Evolutionary conservation across 78 protist species (phyloP).

Genomic region (Planoprotostelium fungivorum): DNA sequence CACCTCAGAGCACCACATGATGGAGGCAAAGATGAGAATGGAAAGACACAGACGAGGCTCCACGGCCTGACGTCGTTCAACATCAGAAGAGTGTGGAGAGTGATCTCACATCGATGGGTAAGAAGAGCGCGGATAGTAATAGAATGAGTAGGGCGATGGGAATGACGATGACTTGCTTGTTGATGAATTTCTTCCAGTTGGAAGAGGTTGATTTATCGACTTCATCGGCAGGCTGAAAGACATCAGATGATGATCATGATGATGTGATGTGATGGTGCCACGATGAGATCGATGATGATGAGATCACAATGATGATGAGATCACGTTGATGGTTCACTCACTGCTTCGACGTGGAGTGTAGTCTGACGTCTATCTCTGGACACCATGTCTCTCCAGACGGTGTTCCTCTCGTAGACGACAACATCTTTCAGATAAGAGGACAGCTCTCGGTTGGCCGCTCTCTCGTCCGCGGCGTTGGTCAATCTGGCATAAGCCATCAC

Average conservation of each 20-base stretch:
- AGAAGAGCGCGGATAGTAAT: background rate
- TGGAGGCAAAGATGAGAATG: background rate
- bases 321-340: too few species aligned
- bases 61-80: background rate
- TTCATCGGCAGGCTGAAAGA: too few species aligned
- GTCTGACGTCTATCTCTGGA: background rate
- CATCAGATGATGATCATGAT: too few species aligned
- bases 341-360: too few species aligned
- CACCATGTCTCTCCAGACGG: background rate
- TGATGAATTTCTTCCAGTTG: background rate
- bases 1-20: background rate
- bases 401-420: background rate
- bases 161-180: background rate
- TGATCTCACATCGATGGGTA: background rate
- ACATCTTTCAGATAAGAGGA: background rate
- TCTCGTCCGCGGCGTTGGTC: background rate
- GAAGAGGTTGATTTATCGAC: background rate
- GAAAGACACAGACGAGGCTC: background rate
- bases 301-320: too few species aligned
- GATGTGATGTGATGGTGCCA: too few species aligned
- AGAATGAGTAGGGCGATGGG: background rate
- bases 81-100: too few species aligned
- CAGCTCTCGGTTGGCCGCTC: background rate
- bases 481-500: background rate
- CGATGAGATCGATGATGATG: too few species aligned